These are phyloP conservation scores for Phytopythium ostracodes DNA, from an alignment of 352 stramenopile species.

Conservation along the genomic window DNA sequence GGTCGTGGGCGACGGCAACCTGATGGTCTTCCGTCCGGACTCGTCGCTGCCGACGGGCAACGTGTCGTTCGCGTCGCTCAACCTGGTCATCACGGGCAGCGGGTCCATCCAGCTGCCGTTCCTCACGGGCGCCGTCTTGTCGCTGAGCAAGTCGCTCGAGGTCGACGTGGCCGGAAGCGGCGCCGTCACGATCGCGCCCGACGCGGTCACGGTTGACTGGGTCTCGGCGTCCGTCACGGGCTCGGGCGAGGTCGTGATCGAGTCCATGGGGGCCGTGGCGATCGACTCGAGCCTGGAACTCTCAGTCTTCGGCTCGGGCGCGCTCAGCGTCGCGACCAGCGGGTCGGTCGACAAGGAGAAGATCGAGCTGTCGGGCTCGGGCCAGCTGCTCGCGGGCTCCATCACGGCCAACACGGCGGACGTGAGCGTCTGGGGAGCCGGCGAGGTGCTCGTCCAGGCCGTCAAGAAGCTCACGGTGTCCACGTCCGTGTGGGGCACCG, in stretches of 20 bases:
- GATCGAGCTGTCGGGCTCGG: constrained; percentile 42
- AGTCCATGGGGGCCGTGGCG: constrained; percentile 27
- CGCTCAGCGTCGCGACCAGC: constrained; percentile 34
- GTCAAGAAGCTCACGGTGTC: constrained; percentile 42
- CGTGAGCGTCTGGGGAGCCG: constrained; percentile 43
- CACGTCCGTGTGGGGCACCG: constrained; percentile 45
- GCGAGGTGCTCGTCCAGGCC: constrained; percentile 43
- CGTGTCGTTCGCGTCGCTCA: constrained; percentile 23
- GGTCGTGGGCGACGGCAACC: constrained; percentile 26
- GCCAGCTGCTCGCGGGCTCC: constrained; percentile 40
- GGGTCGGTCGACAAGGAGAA: constrained; percentile 40
- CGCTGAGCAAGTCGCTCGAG: constrained; percentile 21
- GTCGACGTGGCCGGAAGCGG: constrained; percentile 40
- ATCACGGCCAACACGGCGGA: constrained; percentile 30
- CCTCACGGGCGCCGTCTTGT: constrained; percentile 11
- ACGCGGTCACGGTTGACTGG: constrained; percentile 18
- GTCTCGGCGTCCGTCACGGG: constrained; percentile 30
- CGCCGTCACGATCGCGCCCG: constrained; percentile 24
- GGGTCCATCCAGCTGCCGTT: constrained; percentile 29
- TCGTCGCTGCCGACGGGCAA: constrained; percentile 13
- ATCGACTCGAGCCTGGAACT: constrained; percentile 1
- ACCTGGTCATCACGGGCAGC: constrained; percentile 31
- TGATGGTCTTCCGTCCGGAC: constrained; percentile 26
- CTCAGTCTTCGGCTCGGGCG: constrained; percentile 45
- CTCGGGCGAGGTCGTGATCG: constrained; percentile 27